These are phyloP conservation scores for Coprinopsis marcescibilis DNA, from an alignment of 768 basidiomycete genomes.

Conservation along the genomic window DNA sequence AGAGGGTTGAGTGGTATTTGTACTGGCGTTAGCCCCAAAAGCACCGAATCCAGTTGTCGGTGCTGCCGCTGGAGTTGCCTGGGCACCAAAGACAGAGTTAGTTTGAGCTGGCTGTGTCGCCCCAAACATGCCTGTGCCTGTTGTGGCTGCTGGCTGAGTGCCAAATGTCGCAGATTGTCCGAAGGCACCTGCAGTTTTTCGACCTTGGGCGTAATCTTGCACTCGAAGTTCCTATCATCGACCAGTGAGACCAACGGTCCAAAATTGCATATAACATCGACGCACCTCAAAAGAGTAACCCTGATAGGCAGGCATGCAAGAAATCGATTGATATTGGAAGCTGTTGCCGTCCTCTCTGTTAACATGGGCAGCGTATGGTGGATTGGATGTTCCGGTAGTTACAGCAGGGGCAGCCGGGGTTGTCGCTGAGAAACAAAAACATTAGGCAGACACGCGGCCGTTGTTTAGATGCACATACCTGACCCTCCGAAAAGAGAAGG, in stretches of 20 bases:
- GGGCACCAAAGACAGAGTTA: constrained; percentile 31
- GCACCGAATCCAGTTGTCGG: constrained; percentile 33
- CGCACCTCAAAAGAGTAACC: constrained; percentile 74
- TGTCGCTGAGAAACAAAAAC: background rate
- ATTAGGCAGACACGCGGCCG: background rate
- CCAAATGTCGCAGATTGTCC: constrained; percentile 47
- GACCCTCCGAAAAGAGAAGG: constrained; percentile 37
- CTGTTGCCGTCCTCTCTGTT: constrained; percentile 62
- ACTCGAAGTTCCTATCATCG: constrained; percentile 57
- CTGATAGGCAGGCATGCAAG: constrained; percentile 72
- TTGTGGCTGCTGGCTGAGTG: constrained; percentile 33
- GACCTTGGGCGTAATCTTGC: constrained; percentile 71
- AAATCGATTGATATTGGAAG: constrained; percentile 77
- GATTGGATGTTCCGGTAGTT: constrained; percentile 64
- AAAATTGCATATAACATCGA: constrained; percentile 10
- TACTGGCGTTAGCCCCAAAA: constrained; percentile 13
- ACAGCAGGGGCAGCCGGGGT: constrained; percentile 23
- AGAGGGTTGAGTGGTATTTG: constrained; percentile 15
- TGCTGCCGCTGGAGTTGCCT: constrained; percentile 24
- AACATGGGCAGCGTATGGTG: constrained; percentile 47
- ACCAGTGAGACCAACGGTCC: constrained; percentile 10
- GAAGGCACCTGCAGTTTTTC: constrained; percentile 67
- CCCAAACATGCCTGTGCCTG: constrained; percentile 37
- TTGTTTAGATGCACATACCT: constrained; percentile 20
- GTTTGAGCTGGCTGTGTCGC: constrained; percentile 31